Percentiles rank a stretch among this genome's conserved stretches.
phyloP scores from a whole-genome alignment of 345 rosid genomes.

The Xanthoceras sorbifolium region DNA sequence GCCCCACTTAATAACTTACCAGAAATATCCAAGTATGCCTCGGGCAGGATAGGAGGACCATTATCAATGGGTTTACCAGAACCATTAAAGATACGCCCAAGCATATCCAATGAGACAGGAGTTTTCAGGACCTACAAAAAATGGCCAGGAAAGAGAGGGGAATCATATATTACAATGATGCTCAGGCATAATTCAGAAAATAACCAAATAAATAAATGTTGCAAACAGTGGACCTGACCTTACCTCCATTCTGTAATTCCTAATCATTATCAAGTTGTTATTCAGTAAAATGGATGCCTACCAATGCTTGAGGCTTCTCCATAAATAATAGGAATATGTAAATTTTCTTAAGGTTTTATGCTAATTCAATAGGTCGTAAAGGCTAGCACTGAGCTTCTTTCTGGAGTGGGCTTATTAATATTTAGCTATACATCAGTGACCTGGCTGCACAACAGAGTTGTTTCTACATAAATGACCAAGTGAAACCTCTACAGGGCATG shows the following conservation, averaged over 20 bases:
- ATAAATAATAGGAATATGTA: too few relatives aligned
- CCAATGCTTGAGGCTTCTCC: too few relatives aligned
- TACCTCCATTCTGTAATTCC: not conserved
- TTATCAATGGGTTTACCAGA: constrained; percentile 97
- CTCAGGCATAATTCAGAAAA: not conserved
- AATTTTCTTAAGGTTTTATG: too few relatives aligned
- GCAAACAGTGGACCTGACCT: not conserved
- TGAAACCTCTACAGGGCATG: too few relatives aligned
- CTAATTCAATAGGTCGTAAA: too few relatives aligned
- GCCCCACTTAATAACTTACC: constrained; percentile 43
- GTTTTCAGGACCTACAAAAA: constrained; percentile 78
- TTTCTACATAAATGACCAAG: too few relatives aligned
- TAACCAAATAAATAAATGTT: not conserved
- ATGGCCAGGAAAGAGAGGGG: not conserved
- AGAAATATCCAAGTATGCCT: constrained; percentile 93
- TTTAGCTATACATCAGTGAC: too few relatives aligned
- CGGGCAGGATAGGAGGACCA: constrained; percentile 92
- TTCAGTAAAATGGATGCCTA: not conserved
- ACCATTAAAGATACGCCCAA: constrained; percentile 94
- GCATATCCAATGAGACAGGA: constrained; percentile 94
- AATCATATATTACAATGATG: not conserved
- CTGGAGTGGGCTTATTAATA: too few relatives aligned
- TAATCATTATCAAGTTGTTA: not conserved
- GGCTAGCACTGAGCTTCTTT: too few relatives aligned
- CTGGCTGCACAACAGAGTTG: too few relatives aligned